Percentiles rank a stretch among this genome's conserved stretches.
Evolutionary conservation across 768 basidiomycete species (phyloP).

Genomic region (Butyriboletus loyo): DNA sequence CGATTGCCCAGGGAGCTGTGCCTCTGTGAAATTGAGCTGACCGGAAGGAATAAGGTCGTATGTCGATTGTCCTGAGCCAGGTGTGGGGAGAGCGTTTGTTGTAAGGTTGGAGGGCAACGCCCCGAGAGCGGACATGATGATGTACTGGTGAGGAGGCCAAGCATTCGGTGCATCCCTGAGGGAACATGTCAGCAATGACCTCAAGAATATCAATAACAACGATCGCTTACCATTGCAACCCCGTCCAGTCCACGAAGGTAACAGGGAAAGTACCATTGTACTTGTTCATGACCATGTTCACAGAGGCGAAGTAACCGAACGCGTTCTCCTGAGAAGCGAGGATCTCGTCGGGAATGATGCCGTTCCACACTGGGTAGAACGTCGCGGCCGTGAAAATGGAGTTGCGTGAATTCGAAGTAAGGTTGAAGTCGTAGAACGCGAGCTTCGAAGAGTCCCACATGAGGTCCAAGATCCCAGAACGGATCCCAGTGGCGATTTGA

Average conservation of each 20-base stretch:
- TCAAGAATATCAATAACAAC: not conserved
- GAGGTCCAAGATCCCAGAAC: constrained; percentile 77
- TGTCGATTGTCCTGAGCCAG: constrained; percentile 48
- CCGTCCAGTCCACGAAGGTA: constrained; percentile 68
- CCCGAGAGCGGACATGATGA: constrained; percentile 72
- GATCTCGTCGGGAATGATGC: constrained; percentile 76
- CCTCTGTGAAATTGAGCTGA: constrained; percentile 79
- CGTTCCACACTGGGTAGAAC: constrained; percentile 86
- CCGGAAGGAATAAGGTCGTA: constrained; percentile 71
- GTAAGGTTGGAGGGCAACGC: constrained; percentile 74
- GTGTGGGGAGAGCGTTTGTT: constrained; percentile 49
- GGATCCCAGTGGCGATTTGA: constrained; percentile 53
- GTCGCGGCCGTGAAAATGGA: constrained; percentile 68
- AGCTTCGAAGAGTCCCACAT: constrained; percentile 79
- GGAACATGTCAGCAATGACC: not conserved
- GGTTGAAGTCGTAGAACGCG: constrained; percentile 91
- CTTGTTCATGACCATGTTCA: constrained; percentile 76
- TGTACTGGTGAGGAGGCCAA: constrained; percentile 87
- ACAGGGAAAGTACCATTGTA: constrained; percentile 87
- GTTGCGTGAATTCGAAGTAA: constrained; percentile 63
- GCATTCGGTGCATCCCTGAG: constrained; percentile 80
- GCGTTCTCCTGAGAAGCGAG: constrained; percentile 54
- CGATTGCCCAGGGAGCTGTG: constrained; percentile 67
- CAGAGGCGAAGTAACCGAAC: constrained; percentile 67
- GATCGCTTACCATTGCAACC: constrained; percentile 72